These are phyloP conservation scores for Heterobasidion annosum DNA, from an alignment of 1,284 basidiomycete genomes.

Conservation along the genomic window DNA sequence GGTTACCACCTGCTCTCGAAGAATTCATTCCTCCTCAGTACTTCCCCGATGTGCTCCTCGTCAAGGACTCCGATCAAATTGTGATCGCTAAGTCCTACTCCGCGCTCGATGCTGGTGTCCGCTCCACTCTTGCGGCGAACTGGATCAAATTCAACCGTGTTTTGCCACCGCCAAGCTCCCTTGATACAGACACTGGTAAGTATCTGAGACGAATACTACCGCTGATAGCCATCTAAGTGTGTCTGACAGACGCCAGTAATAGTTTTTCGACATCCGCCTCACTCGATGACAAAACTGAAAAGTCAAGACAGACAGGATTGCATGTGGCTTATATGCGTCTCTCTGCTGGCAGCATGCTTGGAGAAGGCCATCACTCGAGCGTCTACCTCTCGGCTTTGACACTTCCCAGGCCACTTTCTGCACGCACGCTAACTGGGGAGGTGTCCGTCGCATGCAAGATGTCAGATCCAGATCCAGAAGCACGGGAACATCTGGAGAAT, in stretches of 20 bases:
- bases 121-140: not conserved
- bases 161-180: not conserved
- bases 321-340: conserved; percentile 17
- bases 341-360: conserved; percentile 14
- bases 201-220: not conserved
- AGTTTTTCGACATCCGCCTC: not conserved
- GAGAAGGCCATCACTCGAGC: not conserved
- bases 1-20: conserved; percentile 15
- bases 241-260: not conserved
- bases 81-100: not conserved
- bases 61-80: conserved; percentile 16
- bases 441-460: conserved; percentile 26
- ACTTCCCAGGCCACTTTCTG: not conserved
- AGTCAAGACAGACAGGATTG: too few species aligned
- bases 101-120: not conserved
- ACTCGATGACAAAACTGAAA: not conserved
- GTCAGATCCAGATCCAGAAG: conserved; percentile 11
- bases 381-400: not conserved
- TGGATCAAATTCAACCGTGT: not conserved
- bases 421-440: conserved; percentile 1
- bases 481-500: conserved; percentile 19
- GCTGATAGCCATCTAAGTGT: not conserved
- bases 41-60: conserved; percentile 23
- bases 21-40: conserved; percentile 21
- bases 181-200: not conserved